Conservation (phyloP, 257 asterid species). For the Rhazya stricta region DNA sequence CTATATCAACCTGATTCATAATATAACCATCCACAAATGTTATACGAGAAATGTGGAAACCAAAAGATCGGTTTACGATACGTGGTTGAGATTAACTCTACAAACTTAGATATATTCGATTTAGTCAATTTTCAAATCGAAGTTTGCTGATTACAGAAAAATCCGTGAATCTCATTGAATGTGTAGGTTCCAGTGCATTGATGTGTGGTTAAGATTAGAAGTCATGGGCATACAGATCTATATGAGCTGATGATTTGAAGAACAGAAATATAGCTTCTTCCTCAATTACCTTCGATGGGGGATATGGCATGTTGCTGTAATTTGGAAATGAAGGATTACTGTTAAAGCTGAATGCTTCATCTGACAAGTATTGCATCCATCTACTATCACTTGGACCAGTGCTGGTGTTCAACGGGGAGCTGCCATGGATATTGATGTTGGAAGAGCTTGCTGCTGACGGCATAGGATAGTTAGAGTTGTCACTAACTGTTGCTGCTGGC, state of each 20-base stretch:
- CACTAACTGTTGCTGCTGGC: conserved; percentile 3
- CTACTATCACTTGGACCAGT: conserved; percentile 42
- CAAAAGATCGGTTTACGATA: neutral
- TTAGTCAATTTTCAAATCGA: too few species aligned
- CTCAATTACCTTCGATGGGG: conserved; percentile 69
- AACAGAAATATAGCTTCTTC: neutral
- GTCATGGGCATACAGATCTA: too few species aligned
- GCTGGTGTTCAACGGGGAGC: conserved; percentile 23
- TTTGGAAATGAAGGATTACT: conserved; percentile 37
- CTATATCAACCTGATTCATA: conserved; percentile 62
- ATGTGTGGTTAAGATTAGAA: too few species aligned
- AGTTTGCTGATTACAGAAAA: too few species aligned
- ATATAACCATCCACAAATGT: neutral
- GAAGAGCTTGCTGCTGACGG: conserved; percentile 36
- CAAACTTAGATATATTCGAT: too few species aligned
- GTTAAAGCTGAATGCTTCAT: conserved; percentile 55
- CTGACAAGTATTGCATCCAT: conserved; percentile 82
- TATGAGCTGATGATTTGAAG: neutral
- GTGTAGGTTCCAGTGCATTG: too few species aligned
- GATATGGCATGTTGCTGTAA: conserved; percentile 35
- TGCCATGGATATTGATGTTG: conserved; percentile 26
- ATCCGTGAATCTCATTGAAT: too few species aligned
- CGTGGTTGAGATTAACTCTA: too few species aligned
- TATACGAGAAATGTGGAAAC: neutral
- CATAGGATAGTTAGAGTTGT: conserved; percentile 19